Conservation (phyloP, 2,329 filamentous ascomycete genomes). For the Mariannaea sp. region DNA sequence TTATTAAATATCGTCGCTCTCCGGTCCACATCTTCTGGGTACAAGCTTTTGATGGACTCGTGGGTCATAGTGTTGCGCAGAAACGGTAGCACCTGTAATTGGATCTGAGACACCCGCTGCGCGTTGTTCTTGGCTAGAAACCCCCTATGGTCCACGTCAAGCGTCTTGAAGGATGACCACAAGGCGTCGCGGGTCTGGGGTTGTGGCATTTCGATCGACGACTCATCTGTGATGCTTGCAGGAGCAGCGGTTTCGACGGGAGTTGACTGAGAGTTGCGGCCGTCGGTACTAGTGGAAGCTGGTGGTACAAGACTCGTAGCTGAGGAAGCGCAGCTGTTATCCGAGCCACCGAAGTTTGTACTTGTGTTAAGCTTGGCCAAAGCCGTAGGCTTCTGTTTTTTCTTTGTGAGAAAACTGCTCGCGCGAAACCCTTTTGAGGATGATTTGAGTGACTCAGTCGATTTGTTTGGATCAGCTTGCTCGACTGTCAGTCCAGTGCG, state of each 20-base stretch:
- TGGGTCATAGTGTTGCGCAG: constrained; percentile 72
- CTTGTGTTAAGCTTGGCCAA: constrained; percentile 47
- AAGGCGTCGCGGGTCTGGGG: constrained; percentile 55
- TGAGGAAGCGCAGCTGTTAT: constrained; percentile 54
- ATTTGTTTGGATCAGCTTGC: constrained; percentile 32
- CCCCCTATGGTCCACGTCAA: constrained; percentile 54
- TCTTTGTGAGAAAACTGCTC: constrained; percentile 56
- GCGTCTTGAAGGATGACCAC: constrained; percentile 59
- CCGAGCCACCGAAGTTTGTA: constrained; percentile 42
- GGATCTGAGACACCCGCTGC: constrained; percentile 76
- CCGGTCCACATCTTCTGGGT: constrained; percentile 82
- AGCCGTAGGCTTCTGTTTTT: constrained; percentile 50
- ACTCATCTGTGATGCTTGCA: constrained; percentile 49
- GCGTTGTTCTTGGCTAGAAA: constrained; percentile 75
- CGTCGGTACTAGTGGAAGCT: constrained; percentile 45
- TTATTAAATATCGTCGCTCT: constrained; percentile 81
- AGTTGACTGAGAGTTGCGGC: constrained; percentile 46
- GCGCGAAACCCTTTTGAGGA: constrained; percentile 49
- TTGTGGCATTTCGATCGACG: constrained; percentile 50
- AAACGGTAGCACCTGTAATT: constrained; percentile 75
- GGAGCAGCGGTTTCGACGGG: constrained; percentile 47
- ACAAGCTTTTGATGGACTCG: constrained; percentile 65
- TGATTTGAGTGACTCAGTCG: constrained; percentile 44
- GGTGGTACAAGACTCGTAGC: constrained; percentile 51
- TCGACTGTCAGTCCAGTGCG: constrained; percentile 38